phyloP scores from a whole-genome alignment of 257 asterid species.

The Haberlea rhodopensis region DNA sequence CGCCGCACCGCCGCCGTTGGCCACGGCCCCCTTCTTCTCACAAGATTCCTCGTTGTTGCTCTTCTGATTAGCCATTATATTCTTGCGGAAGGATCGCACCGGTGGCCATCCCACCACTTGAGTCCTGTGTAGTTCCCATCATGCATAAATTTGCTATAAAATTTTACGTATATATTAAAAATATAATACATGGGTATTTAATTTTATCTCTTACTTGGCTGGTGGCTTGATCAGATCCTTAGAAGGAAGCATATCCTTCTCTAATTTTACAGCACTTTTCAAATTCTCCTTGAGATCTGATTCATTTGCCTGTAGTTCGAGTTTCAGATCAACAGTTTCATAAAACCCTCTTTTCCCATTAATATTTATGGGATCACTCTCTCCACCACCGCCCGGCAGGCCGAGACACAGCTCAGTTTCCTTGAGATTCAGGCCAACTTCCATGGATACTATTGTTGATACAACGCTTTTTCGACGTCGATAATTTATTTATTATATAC shows the following conservation, averaged over 20 bases:
- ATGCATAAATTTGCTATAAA: too few species aligned
- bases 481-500: neutral
- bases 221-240: constrained; percentile 29
- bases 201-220: constrained; percentile 24
- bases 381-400: constrained; percentile 29
- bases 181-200: too few species aligned
- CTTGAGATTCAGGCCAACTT: constrained; percentile 21
- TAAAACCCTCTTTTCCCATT: constrained; percentile 29
- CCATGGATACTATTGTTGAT: neutral
- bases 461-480: neutral
- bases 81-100: constrained; percentile 36
- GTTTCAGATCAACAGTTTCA: constrained; percentile 30
- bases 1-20: constrained; percentile 10
- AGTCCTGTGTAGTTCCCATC: constrained; percentile 25
- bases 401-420: constrained; percentile 36
- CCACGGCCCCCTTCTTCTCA: constrained; percentile 9
- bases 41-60: constrained; percentile 10
- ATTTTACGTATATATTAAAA: too few species aligned
- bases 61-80: constrained; percentile 17
- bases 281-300: constrained; percentile 5
- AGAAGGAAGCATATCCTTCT: constrained; percentile 6
- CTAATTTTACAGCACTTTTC: neutral
- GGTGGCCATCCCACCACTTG: constrained; percentile 49
- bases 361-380: neutral
- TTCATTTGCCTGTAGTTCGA: constrained; percentile 21